phyloP scores from a whole-genome alignment of 2,329 filamentous ascomycete genomes.

The Lasiodiplodia hormozganensis region DNA sequence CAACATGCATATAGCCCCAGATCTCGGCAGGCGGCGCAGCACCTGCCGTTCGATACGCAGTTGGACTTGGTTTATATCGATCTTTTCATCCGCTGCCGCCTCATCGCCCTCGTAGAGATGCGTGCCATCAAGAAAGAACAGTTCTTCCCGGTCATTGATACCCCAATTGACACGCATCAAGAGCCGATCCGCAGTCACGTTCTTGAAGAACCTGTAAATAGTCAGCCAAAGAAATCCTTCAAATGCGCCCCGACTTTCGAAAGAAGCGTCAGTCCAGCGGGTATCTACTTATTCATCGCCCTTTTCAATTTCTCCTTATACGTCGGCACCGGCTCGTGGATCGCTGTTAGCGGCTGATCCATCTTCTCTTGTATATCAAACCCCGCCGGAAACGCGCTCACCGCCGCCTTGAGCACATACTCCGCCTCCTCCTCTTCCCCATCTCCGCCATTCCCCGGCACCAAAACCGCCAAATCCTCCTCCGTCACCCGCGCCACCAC shows the following conservation, averaged over 20 bases:
- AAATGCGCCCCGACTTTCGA: neutral
- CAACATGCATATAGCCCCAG: constrained; percentile 26
- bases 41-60: constrained; percentile 26
- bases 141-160: constrained; percentile 25
- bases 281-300: constrained; percentile 26
- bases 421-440: neutral
- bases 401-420: constrained; percentile 26
- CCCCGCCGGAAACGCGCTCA: constrained; percentile 25
- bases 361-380: constrained; percentile 27
- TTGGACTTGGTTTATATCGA: constrained; percentile 25
- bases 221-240: neutral
- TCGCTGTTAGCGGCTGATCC: constrained; percentile 7
- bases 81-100: neutral
- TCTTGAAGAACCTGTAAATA: constrained; percentile 27
- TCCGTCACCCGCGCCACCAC: constrained; percentile 21
- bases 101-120: constrained; percentile 24
- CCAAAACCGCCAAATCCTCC: constrained; percentile 22
- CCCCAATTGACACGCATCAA: constrained; percentile 26
- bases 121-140: constrained; percentile 18
- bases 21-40: constrained; percentile 5
- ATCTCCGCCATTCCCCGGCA: neutral
- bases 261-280: neutral
- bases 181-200: neutral
- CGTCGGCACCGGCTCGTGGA: constrained; percentile 24
- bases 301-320: constrained; percentile 23